Evolutionary conservation across 805 yeast genomes (phyloP), one percentile per base, ranked within the genome.

Genomic region (Wilhelminamyces savonicus): DNA sequence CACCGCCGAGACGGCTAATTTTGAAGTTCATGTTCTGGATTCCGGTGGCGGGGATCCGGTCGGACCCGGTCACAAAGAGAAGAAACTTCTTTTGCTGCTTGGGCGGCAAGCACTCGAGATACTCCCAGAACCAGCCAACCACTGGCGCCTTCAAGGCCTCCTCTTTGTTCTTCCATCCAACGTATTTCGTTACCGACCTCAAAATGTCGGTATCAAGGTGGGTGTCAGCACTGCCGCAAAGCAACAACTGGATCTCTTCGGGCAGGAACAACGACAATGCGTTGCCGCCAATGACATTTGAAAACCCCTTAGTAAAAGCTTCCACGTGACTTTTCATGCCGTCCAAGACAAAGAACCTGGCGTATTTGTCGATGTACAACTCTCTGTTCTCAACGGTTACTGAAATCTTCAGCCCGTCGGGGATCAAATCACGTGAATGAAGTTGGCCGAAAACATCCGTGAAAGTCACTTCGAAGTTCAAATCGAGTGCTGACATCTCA

Each of bases 21-120:
- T 78, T 78, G 46, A 92, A 79, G 25, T 67, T 66, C 60, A 90
- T 59, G 29, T 82, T 79, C 18, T 82, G 78, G 17, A 86, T 67
- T 0, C 98, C 98, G 0, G 95, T 84, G 0, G 96, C 94, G 1
- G 98, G 97, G 6, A 92, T 67, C 26, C 96, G 62, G 46, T 86
- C 95, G 1, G 94, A 80, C 0, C 97, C 97, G 0, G 96, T 88
- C 3, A 88, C 77, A 52, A 90, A 90, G 13, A 69, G 62, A 22
- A 90, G 56, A 25, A 90, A 59, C 41, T 71, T 72, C 39, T 76
- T 75, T 41, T 83, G 94, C 18, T 69, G 62, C 4, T 35, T 44
- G 21, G 56, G 56, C 2, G 57, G 47, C 30, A 78, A 50, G 8
- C 56, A 44, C n/a, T 60, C 62, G 41, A 84, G 69, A 50, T 76